Percentiles rank a stretch among this genome's conserved stretches.
These are phyloP conservation scores for Sarcodon sp. DNA, from an alignment of 768 basidiomycete species.

Conservation along the genomic window DNA sequence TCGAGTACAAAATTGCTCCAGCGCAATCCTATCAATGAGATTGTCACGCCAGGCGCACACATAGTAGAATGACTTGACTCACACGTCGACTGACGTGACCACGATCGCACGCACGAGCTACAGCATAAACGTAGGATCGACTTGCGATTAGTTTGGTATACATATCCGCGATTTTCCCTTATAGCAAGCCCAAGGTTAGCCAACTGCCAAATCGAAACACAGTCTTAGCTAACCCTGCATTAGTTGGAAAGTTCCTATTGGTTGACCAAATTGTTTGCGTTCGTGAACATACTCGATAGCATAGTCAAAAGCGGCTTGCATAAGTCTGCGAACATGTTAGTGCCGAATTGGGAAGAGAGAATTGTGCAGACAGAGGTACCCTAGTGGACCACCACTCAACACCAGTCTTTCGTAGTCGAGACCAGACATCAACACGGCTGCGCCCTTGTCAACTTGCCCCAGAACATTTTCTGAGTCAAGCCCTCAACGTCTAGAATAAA, in stretches of 20 bases:
- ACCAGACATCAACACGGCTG: constrained; percentile 86
- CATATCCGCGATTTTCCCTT: constrained; percentile 85
- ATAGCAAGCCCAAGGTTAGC: constrained; percentile 7
- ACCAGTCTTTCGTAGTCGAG: constrained; percentile 88
- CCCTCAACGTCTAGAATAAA: constrained; percentile 2
- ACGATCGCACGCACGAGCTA: constrained; percentile 78
- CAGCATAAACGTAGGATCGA: constrained; percentile 86
- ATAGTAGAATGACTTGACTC: constrained; percentile 13
- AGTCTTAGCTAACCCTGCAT: constrained; percentile 71
- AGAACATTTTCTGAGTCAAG: constrained; percentile 60
- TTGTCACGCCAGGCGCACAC: background rate
- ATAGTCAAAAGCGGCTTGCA: constrained; percentile 63
- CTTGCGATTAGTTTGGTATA: constrained; percentile 87
- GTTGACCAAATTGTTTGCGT: constrained; percentile 80
- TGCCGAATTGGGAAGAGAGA: background rate
- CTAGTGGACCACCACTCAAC: constrained; percentile 83
- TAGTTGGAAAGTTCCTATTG: constrained; percentile 83
- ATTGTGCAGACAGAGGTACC: constrained; percentile 27
- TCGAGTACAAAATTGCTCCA: constrained; percentile 87
- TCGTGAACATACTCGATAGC: constrained; percentile 88
- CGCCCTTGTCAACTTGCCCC: constrained; percentile 70
- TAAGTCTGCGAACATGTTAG: constrained; percentile 1
- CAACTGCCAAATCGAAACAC: constrained; percentile 4
- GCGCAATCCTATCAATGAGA: constrained; percentile 66
- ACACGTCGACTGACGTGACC: constrained; percentile 71